A percentile compares a stretch with the other conserved stretches of the same genome.
phyloP scores from a whole-genome alignment of 805 yeast species.

The Komagataella phaffii region DNA sequence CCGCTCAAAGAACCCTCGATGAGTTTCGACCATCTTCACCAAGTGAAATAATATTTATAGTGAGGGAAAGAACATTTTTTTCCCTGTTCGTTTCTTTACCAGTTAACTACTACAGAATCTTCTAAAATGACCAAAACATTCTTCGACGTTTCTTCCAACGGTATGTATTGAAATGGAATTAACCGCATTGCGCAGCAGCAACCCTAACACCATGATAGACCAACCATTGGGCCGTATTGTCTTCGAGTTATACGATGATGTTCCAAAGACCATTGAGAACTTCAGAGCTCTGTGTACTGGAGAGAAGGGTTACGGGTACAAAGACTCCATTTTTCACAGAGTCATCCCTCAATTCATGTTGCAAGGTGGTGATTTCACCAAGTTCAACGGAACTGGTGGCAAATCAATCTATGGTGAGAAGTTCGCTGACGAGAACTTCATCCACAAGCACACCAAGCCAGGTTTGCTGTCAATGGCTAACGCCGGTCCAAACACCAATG shows the following conservation, averaged over 20 bases:
- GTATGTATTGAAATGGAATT: constrained; percentile 9
- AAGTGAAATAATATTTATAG: not conserved
- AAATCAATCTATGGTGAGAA: constrained; percentile 70
- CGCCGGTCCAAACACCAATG: constrained; percentile 97
- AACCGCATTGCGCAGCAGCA: constrained; percentile 18
- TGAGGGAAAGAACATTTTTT: constrained; percentile 8
- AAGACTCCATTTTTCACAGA: constrained; percentile 84
- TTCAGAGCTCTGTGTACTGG: constrained; percentile 87
- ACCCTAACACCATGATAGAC: constrained; percentile 16
- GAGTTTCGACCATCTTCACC: not conserved
- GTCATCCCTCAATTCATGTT: constrained; percentile 93
- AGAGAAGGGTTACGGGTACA: constrained; percentile 87
- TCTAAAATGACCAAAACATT: constrained; percentile 22
- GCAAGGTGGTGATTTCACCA: constrained; percentile 85
- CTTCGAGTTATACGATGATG: constrained; percentile 82
- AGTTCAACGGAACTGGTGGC: constrained; percentile 85
- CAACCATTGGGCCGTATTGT: constrained; percentile 40
- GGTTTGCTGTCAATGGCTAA: constrained; percentile 90
- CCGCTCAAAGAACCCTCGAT: not conserved
- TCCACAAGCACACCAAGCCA: constrained; percentile 63
- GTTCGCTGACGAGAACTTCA: constrained; percentile 69
- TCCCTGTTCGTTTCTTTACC: constrained; percentile 5
- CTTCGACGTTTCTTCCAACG: constrained; percentile 28
- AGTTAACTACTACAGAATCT: not conserved
- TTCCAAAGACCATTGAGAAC: constrained; percentile 93